Evolutionary conservation across 352 stramenopile species (phyloP).

Genomic region (Saprolegnia diclina): DNA sequence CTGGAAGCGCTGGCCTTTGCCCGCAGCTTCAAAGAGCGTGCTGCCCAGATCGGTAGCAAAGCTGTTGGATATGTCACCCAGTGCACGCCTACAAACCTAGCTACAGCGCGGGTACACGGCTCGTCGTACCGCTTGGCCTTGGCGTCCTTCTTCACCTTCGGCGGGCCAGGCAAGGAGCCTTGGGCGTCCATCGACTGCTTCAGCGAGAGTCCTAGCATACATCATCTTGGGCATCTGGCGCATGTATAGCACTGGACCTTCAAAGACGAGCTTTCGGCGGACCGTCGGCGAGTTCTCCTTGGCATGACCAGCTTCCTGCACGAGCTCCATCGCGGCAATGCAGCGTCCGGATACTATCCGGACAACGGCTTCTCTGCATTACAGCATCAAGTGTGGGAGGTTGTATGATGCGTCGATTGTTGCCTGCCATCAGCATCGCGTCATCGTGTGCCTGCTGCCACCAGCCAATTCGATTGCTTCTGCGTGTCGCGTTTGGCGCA

Average conservation of each 20-base stretch:
- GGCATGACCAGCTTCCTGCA: neutral
- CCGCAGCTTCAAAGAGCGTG: neutral
- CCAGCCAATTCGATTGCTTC: too few relatives aligned
- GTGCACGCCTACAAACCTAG: neutral
- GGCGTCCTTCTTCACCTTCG: neutral
- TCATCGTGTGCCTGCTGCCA: too few relatives aligned
- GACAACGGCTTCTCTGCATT: too few relatives aligned
- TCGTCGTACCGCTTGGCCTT: neutral
- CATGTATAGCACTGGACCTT: neutral
- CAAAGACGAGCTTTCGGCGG: constrained; percentile 22
- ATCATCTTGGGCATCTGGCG: neutral
- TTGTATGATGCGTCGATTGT: too few relatives aligned
- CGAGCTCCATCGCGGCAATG: neutral
- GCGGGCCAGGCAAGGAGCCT: neutral
- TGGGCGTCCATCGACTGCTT: constrained; percentile 13
- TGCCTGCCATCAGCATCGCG: too few relatives aligned
- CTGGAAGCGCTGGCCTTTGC: neutral
- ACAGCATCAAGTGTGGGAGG: too few relatives aligned
- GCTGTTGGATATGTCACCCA: constrained; percentile 28
- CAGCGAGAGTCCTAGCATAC: constrained; percentile 8
- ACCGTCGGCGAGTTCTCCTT: constrained; percentile 24
- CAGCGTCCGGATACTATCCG: too few relatives aligned
- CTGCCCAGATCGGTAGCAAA: neutral
- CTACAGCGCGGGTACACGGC: too few relatives aligned
- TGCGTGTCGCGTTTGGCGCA: too few relatives aligned